These are phyloP conservation scores for Linnemannia schmuckeri DNA, from an alignment of 192 early-diverging fungal genomes.

Conservation along the genomic window DNA sequence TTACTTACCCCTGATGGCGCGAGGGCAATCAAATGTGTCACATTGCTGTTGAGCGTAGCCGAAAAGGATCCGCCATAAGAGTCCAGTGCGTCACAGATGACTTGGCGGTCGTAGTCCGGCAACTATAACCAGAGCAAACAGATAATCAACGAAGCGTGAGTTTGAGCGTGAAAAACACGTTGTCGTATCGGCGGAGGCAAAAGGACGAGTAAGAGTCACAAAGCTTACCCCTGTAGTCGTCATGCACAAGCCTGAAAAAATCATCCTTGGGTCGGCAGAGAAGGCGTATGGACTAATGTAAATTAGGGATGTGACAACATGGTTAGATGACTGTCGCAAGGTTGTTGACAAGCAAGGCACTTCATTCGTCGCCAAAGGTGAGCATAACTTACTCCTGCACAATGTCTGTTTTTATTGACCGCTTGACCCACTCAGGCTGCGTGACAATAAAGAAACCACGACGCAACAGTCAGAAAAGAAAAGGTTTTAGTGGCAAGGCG, in stretches of 20 bases:
- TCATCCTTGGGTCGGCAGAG: conserved; percentile 42
- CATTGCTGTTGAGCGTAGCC: background rate
- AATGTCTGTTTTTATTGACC: conserved; percentile 1
- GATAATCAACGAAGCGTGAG: background rate
- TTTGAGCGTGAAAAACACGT: background rate
- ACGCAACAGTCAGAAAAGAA: background rate
- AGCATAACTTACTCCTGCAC: conserved; percentile 22
- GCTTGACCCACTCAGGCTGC: conserved; percentile 34
- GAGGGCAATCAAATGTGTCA: conserved; percentile 42
- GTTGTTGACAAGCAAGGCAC: background rate
- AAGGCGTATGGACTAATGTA: conserved; percentile 17
- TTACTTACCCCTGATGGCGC: conserved; percentile 28
- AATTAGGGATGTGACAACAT: background rate
- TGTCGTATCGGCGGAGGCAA: background rate
- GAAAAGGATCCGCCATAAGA: conserved; percentile 32
- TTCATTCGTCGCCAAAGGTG: background rate
- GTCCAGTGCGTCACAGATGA: conserved; percentile 27
- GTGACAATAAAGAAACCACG: background rate
- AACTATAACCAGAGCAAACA: conserved; percentile 15
- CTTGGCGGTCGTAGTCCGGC: conserved; percentile 31
- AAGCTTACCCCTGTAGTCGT: conserved; percentile 35
- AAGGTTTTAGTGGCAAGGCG: background rate
- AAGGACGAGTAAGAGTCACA: background rate
- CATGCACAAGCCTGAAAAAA: conserved; percentile 47
- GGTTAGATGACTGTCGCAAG: background rate